Evolutionary conservation across 2,329 filamentous ascomycete species (phyloP).

Genomic region (Ascocoryne sarcoides): DNA sequence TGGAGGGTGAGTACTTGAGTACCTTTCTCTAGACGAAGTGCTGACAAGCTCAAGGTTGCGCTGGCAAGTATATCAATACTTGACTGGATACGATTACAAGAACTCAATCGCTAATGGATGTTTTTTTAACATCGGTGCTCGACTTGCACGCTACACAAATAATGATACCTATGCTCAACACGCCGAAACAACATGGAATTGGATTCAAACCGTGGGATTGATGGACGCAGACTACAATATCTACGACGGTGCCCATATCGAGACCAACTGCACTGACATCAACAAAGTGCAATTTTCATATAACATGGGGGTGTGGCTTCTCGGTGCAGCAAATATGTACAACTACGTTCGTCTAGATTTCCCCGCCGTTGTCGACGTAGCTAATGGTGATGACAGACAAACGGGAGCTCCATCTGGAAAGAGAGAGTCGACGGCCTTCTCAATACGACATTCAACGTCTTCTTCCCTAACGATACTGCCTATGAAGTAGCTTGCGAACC

Average conservation of each 20-base stretch:
- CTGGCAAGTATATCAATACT: constrained; percentile 78
- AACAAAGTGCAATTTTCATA: constrained; percentile 60
- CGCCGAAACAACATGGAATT: constrained; percentile 63
- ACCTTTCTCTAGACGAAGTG: no score
- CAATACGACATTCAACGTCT: constrained; percentile 27
- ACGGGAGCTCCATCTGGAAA: constrained; percentile 31
- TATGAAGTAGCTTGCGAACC: constrained; percentile 52
- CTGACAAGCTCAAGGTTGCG: constrained; percentile 39
- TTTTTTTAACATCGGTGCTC: constrained; percentile 61
- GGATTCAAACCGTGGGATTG: constrained; percentile 47
- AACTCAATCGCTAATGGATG: constrained; percentile 61
- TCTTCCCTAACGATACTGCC: constrained; percentile 44
- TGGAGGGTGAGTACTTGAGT: constrained; percentile 48
- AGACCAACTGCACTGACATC: constrained; percentile 39
- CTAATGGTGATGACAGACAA: constrained; percentile 21
- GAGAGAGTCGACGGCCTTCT: constrained; percentile 29
- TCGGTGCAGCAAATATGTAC: constrained; percentile 38
- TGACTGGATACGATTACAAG: constrained; percentile 51
- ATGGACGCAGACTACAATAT: constrained; percentile 49
- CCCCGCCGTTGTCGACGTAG: constrained; percentile 37
- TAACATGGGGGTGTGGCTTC: constrained; percentile 58
- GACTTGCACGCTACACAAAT: constrained; percentile 68
- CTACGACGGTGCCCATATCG: constrained; percentile 45
- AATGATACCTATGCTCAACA: constrained; percentile 72
- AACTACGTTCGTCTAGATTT: constrained; percentile 42